These are phyloP conservation scores for Dactylellina haptotyla DNA, from an alignment of 2,329 filamentous ascomycete genomes.

Conservation along the genomic window DNA sequence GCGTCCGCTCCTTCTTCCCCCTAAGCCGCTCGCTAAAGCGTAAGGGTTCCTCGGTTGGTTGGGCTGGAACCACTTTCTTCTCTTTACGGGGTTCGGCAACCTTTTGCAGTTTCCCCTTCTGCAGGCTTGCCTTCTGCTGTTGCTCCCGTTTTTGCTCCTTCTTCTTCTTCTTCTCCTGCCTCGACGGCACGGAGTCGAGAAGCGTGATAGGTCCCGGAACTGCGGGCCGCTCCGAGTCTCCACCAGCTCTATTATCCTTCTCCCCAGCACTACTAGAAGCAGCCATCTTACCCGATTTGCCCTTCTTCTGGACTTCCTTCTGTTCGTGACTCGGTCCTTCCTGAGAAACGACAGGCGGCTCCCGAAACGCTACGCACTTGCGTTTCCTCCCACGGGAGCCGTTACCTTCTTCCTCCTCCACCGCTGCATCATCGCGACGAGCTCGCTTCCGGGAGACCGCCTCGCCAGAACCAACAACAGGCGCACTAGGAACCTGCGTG, in stretches of 20 bases:
- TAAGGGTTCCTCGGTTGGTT: slow-evolving; percentile 7
- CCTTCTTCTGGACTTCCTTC: too few relatives aligned
- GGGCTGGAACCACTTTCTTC: background rate
- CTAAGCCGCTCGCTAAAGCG: slow-evolving; percentile 27
- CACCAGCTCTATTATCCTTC: background rate
- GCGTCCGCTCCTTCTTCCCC: slow-evolving; percentile 3
- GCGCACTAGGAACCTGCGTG: background rate
- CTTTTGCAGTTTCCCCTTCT: too few relatives aligned
- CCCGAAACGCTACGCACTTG: too few relatives aligned
- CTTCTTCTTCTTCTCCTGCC: background rate
- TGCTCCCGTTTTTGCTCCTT: background rate
- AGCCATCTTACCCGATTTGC: too few relatives aligned
- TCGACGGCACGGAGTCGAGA: background rate
- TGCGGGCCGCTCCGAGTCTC: background rate
- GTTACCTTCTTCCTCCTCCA: background rate
- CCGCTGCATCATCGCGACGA: too few relatives aligned
- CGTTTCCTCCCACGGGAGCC: too few relatives aligned
- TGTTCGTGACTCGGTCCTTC: too few relatives aligned
- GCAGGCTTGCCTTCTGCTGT: too few relatives aligned
- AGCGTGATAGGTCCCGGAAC: too few relatives aligned
- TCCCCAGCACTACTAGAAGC: too few relatives aligned
- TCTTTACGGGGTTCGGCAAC: background rate
- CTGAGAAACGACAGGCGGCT: too few relatives aligned
- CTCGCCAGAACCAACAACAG: too few relatives aligned
- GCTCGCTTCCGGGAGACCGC: background rate